These are phyloP conservation scores for Bodo saltans DNA, from an alignment of 78 protist genomes.

Conservation along the genomic window DNA sequence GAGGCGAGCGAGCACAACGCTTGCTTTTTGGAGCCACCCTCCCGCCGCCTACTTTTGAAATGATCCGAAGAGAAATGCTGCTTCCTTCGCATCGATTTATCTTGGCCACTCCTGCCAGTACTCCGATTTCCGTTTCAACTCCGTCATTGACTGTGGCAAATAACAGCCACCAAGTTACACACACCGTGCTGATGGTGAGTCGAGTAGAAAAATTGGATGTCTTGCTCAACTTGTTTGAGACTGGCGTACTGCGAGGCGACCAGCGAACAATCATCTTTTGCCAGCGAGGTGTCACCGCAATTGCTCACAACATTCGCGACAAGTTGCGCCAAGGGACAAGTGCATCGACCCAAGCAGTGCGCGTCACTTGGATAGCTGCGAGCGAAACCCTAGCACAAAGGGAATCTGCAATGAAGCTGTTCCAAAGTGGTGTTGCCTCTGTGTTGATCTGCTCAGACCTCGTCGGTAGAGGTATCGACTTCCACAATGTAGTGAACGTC, in stretches of 20 bases:
- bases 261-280: neutral
- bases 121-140: neutral
- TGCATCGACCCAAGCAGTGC: neutral
- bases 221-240: neutral
- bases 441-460: slow-evolving; percentile 87
- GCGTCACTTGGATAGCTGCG: neutral
- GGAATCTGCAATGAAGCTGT: slow-evolving; percentile 52
- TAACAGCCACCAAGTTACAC: neutral
- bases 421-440: slow-evolving; percentile 80
- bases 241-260: neutral
- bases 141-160: no score
- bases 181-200: neutral
- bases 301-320: neutral
- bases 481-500: slow-evolving; percentile 75
- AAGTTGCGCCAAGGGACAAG: neutral
- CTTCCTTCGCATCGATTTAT: no score
- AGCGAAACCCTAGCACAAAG: slow-evolving; percentile 48
- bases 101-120: neutral
- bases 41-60: no score
- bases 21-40: neutral
- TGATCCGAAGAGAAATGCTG: no score
- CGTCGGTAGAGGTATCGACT: slow-evolving; percentile 93
- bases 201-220: neutral
- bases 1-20: neutral
- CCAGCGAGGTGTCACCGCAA: neutral